phyloP scores from a whole-genome alignment of 768 basidiomycete species.

The Pulveroboletus sp. region DNA sequence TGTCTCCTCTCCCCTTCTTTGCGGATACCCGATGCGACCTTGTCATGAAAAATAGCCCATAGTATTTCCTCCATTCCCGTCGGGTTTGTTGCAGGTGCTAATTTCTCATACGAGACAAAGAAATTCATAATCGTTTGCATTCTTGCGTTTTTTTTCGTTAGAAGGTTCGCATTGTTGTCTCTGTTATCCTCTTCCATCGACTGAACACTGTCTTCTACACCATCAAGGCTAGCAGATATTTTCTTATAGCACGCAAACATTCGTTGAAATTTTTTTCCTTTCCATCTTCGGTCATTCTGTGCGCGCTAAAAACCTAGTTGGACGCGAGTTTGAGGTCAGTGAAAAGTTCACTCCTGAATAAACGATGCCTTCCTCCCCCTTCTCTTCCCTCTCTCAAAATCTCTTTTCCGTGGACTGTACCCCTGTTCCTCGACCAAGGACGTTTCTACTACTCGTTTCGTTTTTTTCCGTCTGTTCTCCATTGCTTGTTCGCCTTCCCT shows the following conservation, averaged over 20 bases:
- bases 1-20: neutral
- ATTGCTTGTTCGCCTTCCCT: neutral
- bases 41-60: constrained; percentile 9
- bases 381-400: neutral
- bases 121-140: constrained; percentile 16
- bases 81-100: constrained; percentile 19
- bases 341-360: neutral
- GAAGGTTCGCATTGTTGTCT: neutral
- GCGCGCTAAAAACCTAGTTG: neutral
- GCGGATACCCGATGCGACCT: constrained; percentile 8
- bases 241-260: constrained; percentile 16
- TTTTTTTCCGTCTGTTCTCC: neutral
- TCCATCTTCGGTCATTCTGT: too few species aligned
- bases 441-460: neutral
- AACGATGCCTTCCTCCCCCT: neutral
- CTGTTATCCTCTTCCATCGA: neutral
- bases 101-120: constrained; percentile 17
- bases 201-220: neutral
- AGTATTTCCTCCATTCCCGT: constrained; percentile 11
- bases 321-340: neutral
- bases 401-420: neutral
- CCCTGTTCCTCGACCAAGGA: neutral
- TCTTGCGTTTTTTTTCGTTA: neutral
- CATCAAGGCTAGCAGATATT: neutral
- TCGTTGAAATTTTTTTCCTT: constrained; percentile 5